A percentile compares a stretch with the other conserved stretches of the same genome.
These are phyloP conservation scores for Trametes gibbosa DNA, from an alignment of 768 basidiomycete species.

Conservation along the genomic window DNA sequence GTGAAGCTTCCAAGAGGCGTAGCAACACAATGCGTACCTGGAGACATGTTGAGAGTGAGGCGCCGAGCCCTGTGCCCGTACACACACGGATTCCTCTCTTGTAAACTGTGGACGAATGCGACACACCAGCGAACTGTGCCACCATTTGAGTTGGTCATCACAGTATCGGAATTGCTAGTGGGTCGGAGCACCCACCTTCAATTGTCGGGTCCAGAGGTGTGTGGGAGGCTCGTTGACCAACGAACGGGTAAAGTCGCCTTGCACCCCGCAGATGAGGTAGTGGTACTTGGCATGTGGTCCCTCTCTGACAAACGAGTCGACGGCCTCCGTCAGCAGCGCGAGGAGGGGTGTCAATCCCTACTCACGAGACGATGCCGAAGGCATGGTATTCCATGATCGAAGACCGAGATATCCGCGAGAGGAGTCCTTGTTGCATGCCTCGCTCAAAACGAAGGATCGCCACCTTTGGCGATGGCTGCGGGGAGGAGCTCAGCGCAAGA, in stretches of 20 bases:
- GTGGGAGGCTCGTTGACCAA: constrained; percentile 41
- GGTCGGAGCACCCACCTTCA: constrained; percentile 33
- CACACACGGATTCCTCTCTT: constrained; percentile 44
- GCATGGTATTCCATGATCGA: constrained; percentile 45
- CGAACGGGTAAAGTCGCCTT: constrained; percentile 43
- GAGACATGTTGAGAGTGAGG: constrained; percentile 42
- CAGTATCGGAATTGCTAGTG: no score
- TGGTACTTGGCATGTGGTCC: constrained; percentile 41
- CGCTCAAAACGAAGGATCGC: constrained; percentile 41
- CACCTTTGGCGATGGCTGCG: constrained; percentile 42
- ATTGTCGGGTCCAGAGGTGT: constrained; percentile 41
- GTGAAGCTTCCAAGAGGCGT: not conserved
- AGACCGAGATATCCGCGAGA: constrained; percentile 39
- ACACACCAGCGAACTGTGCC: constrained; percentile 40
- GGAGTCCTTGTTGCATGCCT: constrained; percentile 46
- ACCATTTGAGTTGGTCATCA: not conserved
- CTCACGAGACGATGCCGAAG: constrained; percentile 41
- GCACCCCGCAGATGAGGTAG: constrained; percentile 45
- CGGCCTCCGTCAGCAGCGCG: constrained; percentile 10
- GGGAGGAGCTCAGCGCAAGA: not conserved
- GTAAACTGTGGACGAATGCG: constrained; percentile 42
- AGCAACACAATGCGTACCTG: constrained; percentile 27
- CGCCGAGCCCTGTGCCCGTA: constrained; percentile 45
- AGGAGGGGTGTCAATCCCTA: not conserved
- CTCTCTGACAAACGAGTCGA: constrained; percentile 29